A percentile compares a stretch with the other conserved stretches of the same genome.
Conservation (phyloP, 129 eudicot genomes). For the Cynara cardunculus region DNA sequence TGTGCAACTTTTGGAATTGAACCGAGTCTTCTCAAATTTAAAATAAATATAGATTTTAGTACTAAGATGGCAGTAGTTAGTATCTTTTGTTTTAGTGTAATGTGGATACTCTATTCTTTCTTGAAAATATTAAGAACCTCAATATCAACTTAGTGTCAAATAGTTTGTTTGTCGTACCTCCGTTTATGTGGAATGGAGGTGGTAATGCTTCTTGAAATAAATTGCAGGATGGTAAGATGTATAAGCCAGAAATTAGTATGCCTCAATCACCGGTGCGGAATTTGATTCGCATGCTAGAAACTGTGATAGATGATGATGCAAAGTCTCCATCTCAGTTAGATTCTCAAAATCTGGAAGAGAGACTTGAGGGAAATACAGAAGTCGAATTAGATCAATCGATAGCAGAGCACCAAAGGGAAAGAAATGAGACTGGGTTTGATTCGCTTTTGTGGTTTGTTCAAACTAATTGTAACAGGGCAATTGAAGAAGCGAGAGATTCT, state of each 20-base stretch:
- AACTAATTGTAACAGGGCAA: constrained; percentile 14
- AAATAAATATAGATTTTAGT: neutral
- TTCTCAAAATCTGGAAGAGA: constrained; percentile 8
- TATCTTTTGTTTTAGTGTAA: neutral
- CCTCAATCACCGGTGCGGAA: neutral
- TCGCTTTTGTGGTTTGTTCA: constrained; percentile 1
- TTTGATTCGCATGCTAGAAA: constrained; percentile 12
- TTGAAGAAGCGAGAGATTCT: constrained; percentile 25
- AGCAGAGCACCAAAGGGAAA: neutral
- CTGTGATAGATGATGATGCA: neutral
- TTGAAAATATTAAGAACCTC: neutral
- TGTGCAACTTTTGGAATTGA: constrained; percentile 9
- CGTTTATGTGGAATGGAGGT: neutral
- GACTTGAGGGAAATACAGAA: neutral
- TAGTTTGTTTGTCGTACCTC: neutral
- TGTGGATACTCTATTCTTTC: neutral
- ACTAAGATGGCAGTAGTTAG: neutral
- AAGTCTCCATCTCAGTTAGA: constrained; percentile 9
- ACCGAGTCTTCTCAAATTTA: neutral
- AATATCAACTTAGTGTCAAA: neutral
- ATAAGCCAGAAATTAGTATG: neutral
- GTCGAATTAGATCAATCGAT: constrained; percentile 7
- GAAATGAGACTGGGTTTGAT: neutral
- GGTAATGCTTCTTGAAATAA: neutral
- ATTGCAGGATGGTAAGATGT: constrained; percentile 5